phyloP scores from a whole-genome alignment of 495 filamentous ascomycete genomes.

The Oidiodendron maius region DNA sequence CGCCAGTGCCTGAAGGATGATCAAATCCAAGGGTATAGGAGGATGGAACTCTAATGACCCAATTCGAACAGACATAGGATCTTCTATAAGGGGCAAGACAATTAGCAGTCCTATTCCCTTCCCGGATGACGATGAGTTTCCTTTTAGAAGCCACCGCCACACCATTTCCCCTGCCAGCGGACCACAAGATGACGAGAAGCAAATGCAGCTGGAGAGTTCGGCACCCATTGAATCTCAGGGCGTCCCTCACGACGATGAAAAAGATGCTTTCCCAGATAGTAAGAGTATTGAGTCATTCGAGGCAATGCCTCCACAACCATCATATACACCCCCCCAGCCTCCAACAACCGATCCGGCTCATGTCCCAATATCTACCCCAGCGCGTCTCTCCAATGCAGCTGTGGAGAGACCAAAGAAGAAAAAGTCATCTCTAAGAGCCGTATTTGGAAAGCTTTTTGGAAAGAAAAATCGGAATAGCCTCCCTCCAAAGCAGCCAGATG shows the following conservation, averaged over 20 bases:
- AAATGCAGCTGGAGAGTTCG: constrained; percentile 6
- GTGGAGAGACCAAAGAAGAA: constrained; percentile 35
- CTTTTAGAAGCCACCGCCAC: constrained; percentile 32
- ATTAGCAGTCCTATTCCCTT: constrained; percentile 14
- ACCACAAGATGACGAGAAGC: constrained; percentile 11
- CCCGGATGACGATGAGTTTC: constrained; percentile 39
- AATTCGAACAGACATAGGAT: constrained; percentile 12
- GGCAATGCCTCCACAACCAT: not conserved
- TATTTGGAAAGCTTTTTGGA: constrained; percentile 44
- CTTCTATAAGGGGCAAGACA: constrained; percentile 42
- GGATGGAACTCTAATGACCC: constrained; percentile 15
- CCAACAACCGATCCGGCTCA: constrained; percentile 4
- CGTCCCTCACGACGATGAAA: not conserved
- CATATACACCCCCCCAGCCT: constrained; percentile 3
- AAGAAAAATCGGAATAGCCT: constrained; percentile 35
- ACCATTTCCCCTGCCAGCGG: constrained; percentile 20
- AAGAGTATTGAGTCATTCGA: not conserved
- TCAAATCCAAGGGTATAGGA: constrained; percentile 11
- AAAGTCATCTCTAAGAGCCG: constrained; percentile 41
- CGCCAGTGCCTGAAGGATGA: constrained; percentile 10
- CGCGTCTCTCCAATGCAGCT: constrained; percentile 11
- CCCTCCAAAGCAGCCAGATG: constrained; percentile 16
- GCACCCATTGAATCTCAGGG: constrained; percentile 5
- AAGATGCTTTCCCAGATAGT: not conserved
- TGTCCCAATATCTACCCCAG: constrained; percentile 13